Evolutionary conservation across 2,329 filamentous ascomycete genomes (phyloP).

Genomic region (Aureobasidium namibiae): DNA sequence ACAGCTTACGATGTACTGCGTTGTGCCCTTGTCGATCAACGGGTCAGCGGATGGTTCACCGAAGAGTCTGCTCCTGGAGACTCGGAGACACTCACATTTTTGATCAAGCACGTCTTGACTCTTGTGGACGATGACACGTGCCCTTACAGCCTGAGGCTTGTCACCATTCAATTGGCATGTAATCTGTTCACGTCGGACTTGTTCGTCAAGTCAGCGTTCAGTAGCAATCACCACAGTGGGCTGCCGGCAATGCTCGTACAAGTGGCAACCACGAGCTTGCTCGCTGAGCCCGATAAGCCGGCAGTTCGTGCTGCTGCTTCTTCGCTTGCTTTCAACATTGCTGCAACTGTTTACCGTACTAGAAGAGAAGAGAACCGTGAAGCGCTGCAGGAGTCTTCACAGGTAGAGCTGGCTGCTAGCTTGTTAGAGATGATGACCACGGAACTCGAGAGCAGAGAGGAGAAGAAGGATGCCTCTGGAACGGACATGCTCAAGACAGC

Average conservation of each 20-base stretch:
- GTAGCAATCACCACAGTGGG: conserved; percentile 28
- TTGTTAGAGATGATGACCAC: conserved; percentile 51
- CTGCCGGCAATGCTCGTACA: conserved; percentile 50
- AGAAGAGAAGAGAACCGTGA: conserved; percentile 52
- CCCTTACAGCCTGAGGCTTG: conserved; percentile 75
- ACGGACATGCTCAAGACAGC: conserved; percentile 68
- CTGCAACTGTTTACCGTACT: conserved; percentile 59
- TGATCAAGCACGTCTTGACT: conserved; percentile 50
- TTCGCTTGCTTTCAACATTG: conserved; percentile 75
- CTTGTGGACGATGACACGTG: conserved; percentile 50
- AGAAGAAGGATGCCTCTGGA: conserved; percentile 23
- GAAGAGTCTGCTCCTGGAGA: conserved; percentile 50
- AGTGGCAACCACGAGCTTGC: conserved; percentile 67
- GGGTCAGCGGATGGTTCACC: conserved; percentile 74
- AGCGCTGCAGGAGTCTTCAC: conserved; percentile 57
- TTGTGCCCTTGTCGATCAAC: conserved; percentile 65
- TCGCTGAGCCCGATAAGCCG: conserved; percentile 61
- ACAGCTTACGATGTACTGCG: conserved; percentile 79
- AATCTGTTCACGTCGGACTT: conserved; percentile 74
- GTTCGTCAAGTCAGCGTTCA: conserved; percentile 45
- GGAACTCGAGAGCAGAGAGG: conserved; percentile 48
- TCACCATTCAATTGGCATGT: conserved; percentile 73
- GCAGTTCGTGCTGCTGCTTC: conserved; percentile 75
- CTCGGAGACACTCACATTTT: conserved; percentile 48
- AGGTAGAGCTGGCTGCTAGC: conserved; percentile 75